These are phyloP conservation scores for Yamadazyma insecticola DNA, from an alignment of 805 yeast genomes.

Conservation along the genomic window DNA sequence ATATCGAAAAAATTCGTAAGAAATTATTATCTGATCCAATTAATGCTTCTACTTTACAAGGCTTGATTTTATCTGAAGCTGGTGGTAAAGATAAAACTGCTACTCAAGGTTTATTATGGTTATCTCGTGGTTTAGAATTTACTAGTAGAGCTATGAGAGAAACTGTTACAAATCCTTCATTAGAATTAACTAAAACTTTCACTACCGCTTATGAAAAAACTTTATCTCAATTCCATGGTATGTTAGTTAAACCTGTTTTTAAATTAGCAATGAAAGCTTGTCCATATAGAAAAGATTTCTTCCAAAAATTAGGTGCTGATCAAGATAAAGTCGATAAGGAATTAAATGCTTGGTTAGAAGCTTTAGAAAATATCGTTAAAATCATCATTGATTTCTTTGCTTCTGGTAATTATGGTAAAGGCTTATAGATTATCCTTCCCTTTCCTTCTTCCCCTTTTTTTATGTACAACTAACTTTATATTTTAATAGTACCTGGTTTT, in stretches of 20 bases:
- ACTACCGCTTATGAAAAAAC: constrained; percentile 83
- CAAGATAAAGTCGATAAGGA: constrained; percentile 63
- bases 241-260: constrained; percentile 81
- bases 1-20: constrained; percentile 68
- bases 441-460: background rate
- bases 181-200: constrained; percentile 72
- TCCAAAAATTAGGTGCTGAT: constrained; percentile 74
- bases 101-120: constrained; percentile 88
- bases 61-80: constrained; percentile 68
- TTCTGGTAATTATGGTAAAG: constrained; percentile 84
- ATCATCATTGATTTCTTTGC: constrained; percentile 71
- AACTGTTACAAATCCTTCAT: constrained; percentile 57
- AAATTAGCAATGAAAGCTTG: constrained; percentile 94
- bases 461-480: no score
- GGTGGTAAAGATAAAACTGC: constrained; percentile 68
- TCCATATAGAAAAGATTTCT: constrained; percentile 85
- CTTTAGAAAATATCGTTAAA: constrained; percentile 69
- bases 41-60: constrained; percentile 66
- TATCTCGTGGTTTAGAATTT: constrained; percentile 79
- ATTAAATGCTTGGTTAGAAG: constrained; percentile 67
- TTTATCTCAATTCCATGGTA: constrained; percentile 72
- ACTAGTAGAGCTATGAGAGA: constrained; percentile 88
- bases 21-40: constrained; percentile 63
- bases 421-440: constrained; percentile 40
- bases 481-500: no score